Conservation (phyloP, 768 basidiomycete genomes). For the Boletus rubroflammeus region DNA sequence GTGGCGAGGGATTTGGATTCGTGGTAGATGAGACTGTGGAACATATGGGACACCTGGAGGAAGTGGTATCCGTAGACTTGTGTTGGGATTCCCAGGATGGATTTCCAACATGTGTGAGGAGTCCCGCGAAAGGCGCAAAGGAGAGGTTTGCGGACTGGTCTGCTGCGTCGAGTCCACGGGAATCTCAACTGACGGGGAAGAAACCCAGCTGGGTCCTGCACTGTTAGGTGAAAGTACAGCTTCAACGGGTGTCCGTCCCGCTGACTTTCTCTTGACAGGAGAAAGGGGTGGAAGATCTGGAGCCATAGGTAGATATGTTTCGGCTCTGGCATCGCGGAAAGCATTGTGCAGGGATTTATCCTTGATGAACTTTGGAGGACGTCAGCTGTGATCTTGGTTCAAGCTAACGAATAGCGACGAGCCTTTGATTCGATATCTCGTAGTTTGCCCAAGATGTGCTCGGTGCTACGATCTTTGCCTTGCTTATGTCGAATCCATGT, state of each 20-base stretch:
- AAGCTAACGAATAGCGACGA: not conserved
- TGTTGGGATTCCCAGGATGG: not conserved
- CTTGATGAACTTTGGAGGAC: constrained; percentile 28
- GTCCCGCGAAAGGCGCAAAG: not conserved
- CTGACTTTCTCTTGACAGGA: not conserved
- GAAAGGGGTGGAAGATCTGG: constrained; percentile 25
- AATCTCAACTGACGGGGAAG: not conserved
- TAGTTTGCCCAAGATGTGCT: constrained; percentile 30
- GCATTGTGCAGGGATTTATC: constrained; percentile 27
- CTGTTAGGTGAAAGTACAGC: not conserved
- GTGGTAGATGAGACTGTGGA: not conserved
- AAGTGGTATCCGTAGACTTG: not conserved
- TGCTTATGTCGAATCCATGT: constrained; percentile 31
- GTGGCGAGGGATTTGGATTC: constrained; percentile 16
- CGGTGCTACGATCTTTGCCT: constrained; percentile 25
- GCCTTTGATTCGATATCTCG: constrained; percentile 30
- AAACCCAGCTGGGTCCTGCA: not conserved
- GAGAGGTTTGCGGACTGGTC: not conserved
- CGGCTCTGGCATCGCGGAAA: constrained; percentile 34
- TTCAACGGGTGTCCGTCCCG: not conserved
- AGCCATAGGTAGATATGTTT: constrained; percentile 26
- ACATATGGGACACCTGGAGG: not conserved
- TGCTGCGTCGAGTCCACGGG: not conserved
- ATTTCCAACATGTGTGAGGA: constrained; percentile 2
- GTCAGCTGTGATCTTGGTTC: not conserved